Evolutionary conservation across 2,329 filamentous ascomycete species (phyloP), one percentile per base, ranked within the genome.

Genomic region (Phialophora verrucosa): DNA sequence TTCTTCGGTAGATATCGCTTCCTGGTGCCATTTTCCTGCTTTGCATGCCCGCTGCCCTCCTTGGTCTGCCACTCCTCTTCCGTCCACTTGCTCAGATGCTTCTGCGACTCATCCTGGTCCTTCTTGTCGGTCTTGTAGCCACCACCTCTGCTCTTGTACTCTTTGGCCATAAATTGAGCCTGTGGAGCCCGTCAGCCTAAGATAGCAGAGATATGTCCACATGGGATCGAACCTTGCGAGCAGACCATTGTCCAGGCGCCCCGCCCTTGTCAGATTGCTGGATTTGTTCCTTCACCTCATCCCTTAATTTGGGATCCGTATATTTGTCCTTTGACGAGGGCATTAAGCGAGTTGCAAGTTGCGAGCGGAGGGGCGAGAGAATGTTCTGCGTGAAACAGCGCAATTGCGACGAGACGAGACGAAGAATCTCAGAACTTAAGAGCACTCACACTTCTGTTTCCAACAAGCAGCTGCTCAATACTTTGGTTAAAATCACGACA

Each of bases 61-160:
- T 82, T 83, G 0, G 80, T 83, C 74, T 83, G 80, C 80, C 81
- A 83, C 4, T 83, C 78, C 62, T 83, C 82, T n/a, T 82, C 74
- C 23, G 58, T 76, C 81, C 82, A 83, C 20, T 82, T 75, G 5
- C 77, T 75, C 1, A 83, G 74, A 56, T 81, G 74, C 71, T 81
- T 78, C 61, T 83, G 80, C 4, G 76, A 77, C 27, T 81, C 74
- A 65, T 81, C 78, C 64, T 82, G 76, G n/a, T 76, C 74, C 53
- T 78, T 74, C 63, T 83, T 81, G 55, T 78, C 76, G 2, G 78
- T 82, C 6, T 76, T 83, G 71, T 83, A 83, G 29, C 73, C 76
- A 6, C 81, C 81, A 5, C 80, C 79, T 20, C 80, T 79, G 63
- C 80, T 81, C 72, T 83, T 83, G 71, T 83, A 83, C 66, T 81